Conservation (phyloP, 163 green algal species). For the Chloroidium sp. region DNA sequence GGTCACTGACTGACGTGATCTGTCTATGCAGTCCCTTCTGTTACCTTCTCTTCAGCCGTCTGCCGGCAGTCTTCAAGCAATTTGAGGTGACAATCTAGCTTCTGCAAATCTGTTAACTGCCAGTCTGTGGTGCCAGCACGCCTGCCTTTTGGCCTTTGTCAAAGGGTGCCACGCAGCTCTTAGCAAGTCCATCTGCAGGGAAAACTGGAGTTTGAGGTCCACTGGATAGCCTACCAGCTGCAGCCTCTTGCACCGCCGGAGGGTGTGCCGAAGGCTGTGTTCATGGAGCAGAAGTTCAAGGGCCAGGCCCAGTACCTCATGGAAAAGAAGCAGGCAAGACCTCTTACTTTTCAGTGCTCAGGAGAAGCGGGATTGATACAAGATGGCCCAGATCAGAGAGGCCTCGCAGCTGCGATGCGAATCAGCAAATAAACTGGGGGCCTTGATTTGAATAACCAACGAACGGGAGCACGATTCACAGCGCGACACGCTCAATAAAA, state of each 20-base stretch:
- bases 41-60: not conserved
- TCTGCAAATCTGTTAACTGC: not conserved
- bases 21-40: not conserved
- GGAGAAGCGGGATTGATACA: no score
- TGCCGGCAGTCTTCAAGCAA: not conserved
- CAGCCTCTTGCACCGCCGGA: not conserved
- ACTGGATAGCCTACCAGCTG: not conserved
- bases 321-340: not conserved
- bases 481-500: no score
- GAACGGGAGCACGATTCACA: no score
- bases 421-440: no score
- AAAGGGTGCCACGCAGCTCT: not conserved
- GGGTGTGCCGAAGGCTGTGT: not conserved
- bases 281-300: constrained; percentile 1
- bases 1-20: not conserved
- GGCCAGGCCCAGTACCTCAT: not conserved
- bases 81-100: not conserved
- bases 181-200: not conserved
- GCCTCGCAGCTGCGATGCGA: no score
- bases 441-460: no score
- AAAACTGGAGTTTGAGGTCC: not conserved
- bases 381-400: no score
- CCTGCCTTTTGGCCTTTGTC: not conserved
- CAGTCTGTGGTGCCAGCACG: not conserved
- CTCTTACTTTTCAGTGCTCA: no score